phyloP scores from a whole-genome alignment of 345 rosid genomes.

The sweet orange (Citrus sinensis) region DVS_A1.0 CM039168.1:26768501-26769000 shows the following conservation, averaged over 20 bases:
- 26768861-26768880: no score
- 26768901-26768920: no score
- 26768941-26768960: background rate
- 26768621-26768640: slow-evolving; percentile 88
- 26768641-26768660: slow-evolving; percentile 70
- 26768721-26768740: no score
- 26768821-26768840: no score
- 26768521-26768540: slow-evolving; percentile 78
- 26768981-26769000: background rate
- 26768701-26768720: background rate
- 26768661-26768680: background rate
- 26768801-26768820: no score
- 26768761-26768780: no score
- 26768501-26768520: slow-evolving; percentile 93
- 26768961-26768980: background rate
- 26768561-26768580: slow-evolving; percentile 88
- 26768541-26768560: slow-evolving; percentile 88
- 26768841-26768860: no score
- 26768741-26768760: no score
- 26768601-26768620: slow-evolving; percentile 92
- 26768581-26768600: slow-evolving; percentile 86
- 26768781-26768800: no score
- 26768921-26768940: background rate
- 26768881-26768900: no score
- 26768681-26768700: background rate